Evolutionary conservation across 2,329 filamentous ascomycete genomes (phyloP).

Genomic region (Fusarium bulbicola): DNA sequence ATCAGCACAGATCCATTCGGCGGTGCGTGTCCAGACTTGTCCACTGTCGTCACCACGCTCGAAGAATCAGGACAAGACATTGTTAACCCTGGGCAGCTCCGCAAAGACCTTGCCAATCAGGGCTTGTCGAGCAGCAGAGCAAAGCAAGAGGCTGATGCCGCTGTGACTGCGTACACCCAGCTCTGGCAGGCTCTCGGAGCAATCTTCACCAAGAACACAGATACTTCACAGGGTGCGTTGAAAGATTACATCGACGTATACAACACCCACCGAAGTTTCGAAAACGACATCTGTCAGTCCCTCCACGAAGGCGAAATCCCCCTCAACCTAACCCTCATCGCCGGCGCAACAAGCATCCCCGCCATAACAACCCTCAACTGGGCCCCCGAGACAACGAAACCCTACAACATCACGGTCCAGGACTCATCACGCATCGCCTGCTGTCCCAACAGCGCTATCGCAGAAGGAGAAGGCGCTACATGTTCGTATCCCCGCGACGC

Average conservation of each 20-base stretch:
- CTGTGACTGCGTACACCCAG: conserved; percentile 42
- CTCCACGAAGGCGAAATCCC: conserved; percentile 46
- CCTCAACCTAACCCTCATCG: conserved; percentile 46
- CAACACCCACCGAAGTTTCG: conserved; percentile 42
- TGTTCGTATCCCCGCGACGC: conserved; percentile 47
- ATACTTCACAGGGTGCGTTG: conserved; percentile 36
- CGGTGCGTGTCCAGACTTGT: conserved; percentile 48
- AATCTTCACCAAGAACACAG: conserved; percentile 41
- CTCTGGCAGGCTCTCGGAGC: conserved; percentile 47
- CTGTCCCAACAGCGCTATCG: conserved; percentile 42
- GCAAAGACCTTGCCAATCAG: conserved; percentile 40
- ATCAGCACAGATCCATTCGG: conserved; percentile 49
- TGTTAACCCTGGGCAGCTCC: conserved; percentile 40
- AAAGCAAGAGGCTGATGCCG: conserved; percentile 37
- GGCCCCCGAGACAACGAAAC: conserved; percentile 38
- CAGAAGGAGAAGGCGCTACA: conserved; percentile 29
- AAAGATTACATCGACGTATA: conserved; percentile 47
- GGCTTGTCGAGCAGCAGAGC: conserved; percentile 29
- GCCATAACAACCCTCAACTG: conserved; percentile 45
- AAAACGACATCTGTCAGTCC: conserved; percentile 48
- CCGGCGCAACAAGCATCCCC: conserved; percentile 43
- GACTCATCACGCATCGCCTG: conserved; percentile 47
- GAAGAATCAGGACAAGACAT: conserved; percentile 43
- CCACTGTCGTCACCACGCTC: conserved; percentile 48
- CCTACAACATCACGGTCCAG: conserved; percentile 48